Base-by-base conservation (phyloP, 495 filamentous ascomycete species). In the Lasiosphaeriaceae sp. region DNA sequence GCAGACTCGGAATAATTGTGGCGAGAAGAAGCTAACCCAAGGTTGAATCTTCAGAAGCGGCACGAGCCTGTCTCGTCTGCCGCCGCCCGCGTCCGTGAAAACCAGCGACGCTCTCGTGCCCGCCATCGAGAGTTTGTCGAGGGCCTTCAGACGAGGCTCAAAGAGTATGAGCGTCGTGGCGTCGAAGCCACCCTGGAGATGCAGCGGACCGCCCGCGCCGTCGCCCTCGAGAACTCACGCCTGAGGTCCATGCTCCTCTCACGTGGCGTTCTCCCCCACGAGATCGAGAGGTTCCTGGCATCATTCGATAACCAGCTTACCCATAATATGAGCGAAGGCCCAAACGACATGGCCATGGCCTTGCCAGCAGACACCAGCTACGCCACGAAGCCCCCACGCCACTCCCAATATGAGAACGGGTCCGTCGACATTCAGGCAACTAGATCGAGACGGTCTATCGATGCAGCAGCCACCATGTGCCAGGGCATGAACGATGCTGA, bases 41-140 rank as follows among this genome's bases (percentile, higher is more conserved):
- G 9, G 4, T n/a, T n/a, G n/a, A n/a, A 3, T 9, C 26, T 9
- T 31, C 26, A 31, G 26, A 31, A 31, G 26, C 26, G 26, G 26
- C 26, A 31, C 4, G 26, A 31, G 26, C 26, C 26, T 31, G 26
- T 31, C 26, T 31, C 39, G 39, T 43, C 39, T 1, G 39, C 39
- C n/a, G 39, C 39, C 39, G 39, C 39, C 12, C 61, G 57, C 29
- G 49, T 64, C 26, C 76, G 86, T 20, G 83, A 88, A 24, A 87
- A 87, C 60, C 86, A 89, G 64, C 82, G 86, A 19, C 84, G 80
- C 39, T 86, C 84, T 35, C 81, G 86, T 41, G 84, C 84, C n/a
- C 74, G 81, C 20, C 80, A 78, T 47, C 83, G 84, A 62, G 81
- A 85, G 63, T 81, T 87, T 63, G 67, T 85, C 26, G 73, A 79